Percentiles rank a stretch among this genome's conserved stretches.
Conservation (phyloP, 768 basidiomycete species). For the Cystofilobasidium ferigula region DNA sequence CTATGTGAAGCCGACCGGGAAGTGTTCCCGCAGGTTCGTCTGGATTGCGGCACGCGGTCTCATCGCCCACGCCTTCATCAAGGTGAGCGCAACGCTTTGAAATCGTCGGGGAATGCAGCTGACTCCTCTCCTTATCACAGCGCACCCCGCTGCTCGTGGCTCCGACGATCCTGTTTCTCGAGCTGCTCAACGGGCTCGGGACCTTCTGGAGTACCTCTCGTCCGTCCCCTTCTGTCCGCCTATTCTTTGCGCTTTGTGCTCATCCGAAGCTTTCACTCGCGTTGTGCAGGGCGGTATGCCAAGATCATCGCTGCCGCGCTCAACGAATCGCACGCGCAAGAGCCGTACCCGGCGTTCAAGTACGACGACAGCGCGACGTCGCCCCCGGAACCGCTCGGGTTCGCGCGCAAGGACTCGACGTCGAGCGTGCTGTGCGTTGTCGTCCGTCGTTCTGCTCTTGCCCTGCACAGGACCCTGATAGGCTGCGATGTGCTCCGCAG, state of each 20-base stretch:
- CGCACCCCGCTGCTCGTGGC: neutral
- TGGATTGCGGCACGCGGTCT: constrained; percentile 19
- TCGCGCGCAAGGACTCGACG: neutral
- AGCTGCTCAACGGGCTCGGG: constrained; percentile 4
- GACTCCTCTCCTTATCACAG: neutral
- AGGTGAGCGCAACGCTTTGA: no score
- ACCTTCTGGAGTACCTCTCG: constrained; percentile 13
- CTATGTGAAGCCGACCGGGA: no score
- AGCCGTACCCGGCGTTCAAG: constrained; percentile 6
- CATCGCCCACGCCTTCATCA: constrained; percentile 9
- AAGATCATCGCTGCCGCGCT: constrained; percentile 18
- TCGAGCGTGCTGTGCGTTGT: constrained; percentile 4
- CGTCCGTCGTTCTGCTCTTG: no score
- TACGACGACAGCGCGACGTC: neutral
- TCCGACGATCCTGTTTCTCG: constrained; percentile 16
- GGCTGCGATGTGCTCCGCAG: constrained; percentile 1
- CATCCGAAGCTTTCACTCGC: no score
- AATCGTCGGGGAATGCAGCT: no score
- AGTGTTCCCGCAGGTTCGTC: no score
- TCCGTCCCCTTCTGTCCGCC: neutral
- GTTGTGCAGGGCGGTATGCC: constrained; percentile 20
- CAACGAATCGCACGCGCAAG: neutral
- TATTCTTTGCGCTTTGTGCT: neutral
- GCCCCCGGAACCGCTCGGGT: neutral
- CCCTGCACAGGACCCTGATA: no score